Percentiles rank a stretch among this genome's conserved stretches.
phyloP scores from a whole-genome alignment of 768 basidiomycete species.

The Sporobolomyces pararoseus region DNA sequence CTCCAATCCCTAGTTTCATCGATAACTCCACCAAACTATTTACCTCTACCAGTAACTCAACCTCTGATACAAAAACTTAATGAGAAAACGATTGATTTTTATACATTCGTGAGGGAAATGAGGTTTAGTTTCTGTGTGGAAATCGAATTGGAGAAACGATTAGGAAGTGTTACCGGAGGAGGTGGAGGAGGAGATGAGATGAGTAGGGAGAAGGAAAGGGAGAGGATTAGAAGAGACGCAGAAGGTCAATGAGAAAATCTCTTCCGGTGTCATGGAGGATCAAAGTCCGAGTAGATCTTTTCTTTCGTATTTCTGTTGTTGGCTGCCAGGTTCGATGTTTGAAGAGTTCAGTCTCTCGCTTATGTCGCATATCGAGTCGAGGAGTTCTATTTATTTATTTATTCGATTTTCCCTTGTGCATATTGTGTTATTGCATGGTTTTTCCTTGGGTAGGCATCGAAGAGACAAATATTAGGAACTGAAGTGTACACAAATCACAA shows the following conservation, averaged over 20 bases:
- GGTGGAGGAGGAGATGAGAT: constrained; percentile 11
- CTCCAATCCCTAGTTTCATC: constrained; percentile 4
- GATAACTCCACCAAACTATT: constrained; percentile 20
- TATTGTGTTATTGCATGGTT: too few relatives aligned
- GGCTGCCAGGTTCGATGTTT: too few relatives aligned
- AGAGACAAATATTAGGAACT: too few relatives aligned
- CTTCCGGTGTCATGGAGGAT: not conserved
- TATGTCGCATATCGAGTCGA: too few relatives aligned
- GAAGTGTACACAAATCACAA: too few relatives aligned
- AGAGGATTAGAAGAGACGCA: not conserved
- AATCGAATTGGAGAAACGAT: constrained; percentile 24
- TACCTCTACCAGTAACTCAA: not conserved
- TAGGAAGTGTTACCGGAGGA: constrained; percentile 6
- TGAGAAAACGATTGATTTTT: not conserved
- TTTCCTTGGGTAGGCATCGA: too few relatives aligned
- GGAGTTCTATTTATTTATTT: too few relatives aligned
- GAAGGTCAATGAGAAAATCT: not conserved
- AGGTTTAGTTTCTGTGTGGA: constrained; percentile 23
- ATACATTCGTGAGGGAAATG: constrained; percentile 25
- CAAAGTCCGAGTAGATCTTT: not conserved
- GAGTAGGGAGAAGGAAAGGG: constrained; percentile 9
- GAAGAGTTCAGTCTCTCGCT: too few relatives aligned
- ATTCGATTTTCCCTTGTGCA: too few relatives aligned
- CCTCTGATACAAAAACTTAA: constrained; percentile 14
- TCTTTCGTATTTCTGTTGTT: too few relatives aligned